Base-by-base conservation (phyloP, 2,329 filamentous ascomycete species). In the Pyrenophora graminea region DNA sequence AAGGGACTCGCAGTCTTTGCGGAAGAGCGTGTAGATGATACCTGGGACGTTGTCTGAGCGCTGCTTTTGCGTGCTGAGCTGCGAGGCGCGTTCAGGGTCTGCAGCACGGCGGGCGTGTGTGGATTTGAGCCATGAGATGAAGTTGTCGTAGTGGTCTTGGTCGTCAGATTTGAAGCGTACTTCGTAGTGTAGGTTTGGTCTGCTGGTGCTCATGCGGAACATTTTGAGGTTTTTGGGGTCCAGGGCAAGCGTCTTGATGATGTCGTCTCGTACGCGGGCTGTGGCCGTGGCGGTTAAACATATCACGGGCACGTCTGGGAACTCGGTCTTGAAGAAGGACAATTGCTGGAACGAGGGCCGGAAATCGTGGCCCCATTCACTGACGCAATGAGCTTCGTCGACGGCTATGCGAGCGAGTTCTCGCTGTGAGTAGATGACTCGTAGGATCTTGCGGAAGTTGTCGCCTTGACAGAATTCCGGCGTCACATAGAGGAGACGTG, bases 341-440 rank as follows among this genome's bases (percentile, higher is more conserved):
- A 97, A 81, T 17, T 88, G 84, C 68, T 94, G 91, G 74, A 96
- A 97, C 50, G 91, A 89, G 31, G 87, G 89, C n/a, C 93, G 88
- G 70, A 97, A 97, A 72, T 97, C 93, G 71, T 97, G 92, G 1
- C 93, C 93, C 93, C 93, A 97, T 85, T 97, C 92, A 19, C 90
- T 96, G 62, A 97, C 96, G 72, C 93, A 97, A 72, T 97, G 93
- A 2, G 93, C 93, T 76, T 97, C 93, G 67, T 97, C 93, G 50
- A 97, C 86, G 40, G 89, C 93, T 57, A 97, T 85, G 12, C 93
- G 85, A 8, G 88, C 87, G n/a, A 97, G 82, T 74, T 97, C 90
- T 50, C 84, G 83, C 71, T 97, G 91, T 51, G 85, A 78, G 68
- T 97, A 79, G 12, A 97, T 87, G 4, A 88, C 77, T 53, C 83